Base-by-base conservation (phyloP, 228 moss, liverwort and hornwort species). In the Sphagnum fallax region DNA sequence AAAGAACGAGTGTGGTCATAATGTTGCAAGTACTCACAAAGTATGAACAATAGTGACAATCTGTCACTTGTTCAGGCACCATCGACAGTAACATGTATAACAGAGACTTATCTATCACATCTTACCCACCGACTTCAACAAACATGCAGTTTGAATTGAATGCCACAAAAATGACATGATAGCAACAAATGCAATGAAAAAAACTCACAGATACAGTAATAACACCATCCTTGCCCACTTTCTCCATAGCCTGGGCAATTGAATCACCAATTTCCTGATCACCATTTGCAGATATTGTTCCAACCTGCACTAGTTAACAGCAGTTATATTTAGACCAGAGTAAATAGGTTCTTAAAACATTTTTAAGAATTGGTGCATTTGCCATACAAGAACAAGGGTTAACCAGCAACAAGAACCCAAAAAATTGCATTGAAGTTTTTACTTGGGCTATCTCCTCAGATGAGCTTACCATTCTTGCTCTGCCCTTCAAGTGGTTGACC, bases 191-290 rank as follows among this genome's bases (percentile, higher is more conserved):
- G 12, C 55, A 62, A 15, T 10, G 16, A 67, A 10, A 16, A 53
- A 10, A 50, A 76, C 85, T 72, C 76, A 85, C 81, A 60, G 85
- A 76, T 55, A 85, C 85, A 12, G 82, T 85, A 49, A 85, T 85
- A 4, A 85, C 82, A 65, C 85, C 85, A 50, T 85, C 85, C 67
- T 81, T 85, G 13, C 85, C 79, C 10, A 85, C 85, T 77, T 79
- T 85, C 75, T 79, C 82, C 81, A 85, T 85, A 11, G 95, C 92
- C 51, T 73, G 53, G 5, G 82, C 81, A 59, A 85, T 85, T 72
- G 82, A 69, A 16, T 85, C 85, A 50, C 85, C 85, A 71, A 85
- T 82, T 66, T 85, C 85, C 12, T 81, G 71, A 69, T 85, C 85
- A 51, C 85, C 85, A 63, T 85, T 81, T 11, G 85, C 85, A 16